These are phyloP conservation scores for Malassezia restricta DNA, from an alignment of 1,284 basidiomycete species.

Conservation along the genomic window DNA sequence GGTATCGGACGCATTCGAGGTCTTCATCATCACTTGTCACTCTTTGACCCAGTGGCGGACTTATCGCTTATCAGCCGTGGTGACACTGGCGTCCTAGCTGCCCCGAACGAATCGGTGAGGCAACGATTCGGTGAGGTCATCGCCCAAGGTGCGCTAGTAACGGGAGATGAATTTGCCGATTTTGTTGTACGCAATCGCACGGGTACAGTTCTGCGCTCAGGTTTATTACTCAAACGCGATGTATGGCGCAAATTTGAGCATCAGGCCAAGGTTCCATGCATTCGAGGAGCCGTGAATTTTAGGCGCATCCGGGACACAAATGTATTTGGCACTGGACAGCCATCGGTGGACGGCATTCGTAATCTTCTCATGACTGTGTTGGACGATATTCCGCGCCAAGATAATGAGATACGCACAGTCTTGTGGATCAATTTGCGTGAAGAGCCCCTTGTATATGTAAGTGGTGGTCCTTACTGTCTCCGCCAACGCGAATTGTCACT, in stretches of 20 bases:
- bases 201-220: constrained; percentile 40
- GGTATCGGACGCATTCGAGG: constrained; percentile 18
- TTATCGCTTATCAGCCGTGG: constrained; percentile 28
- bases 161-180: constrained; percentile 45
- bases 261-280: constrained; percentile 21
- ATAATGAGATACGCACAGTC: constrained; percentile 50
- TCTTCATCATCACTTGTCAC: constrained; percentile 34
- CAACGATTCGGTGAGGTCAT: constrained; percentile 22
- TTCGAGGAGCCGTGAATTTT: constrained; percentile 90
- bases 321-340: constrained; percentile 62
- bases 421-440: constrained; percentile 80
- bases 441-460: constrained; percentile 88
- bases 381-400: constrained; percentile 16
- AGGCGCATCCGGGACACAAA: constrained; percentile 69
- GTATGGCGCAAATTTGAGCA: constrained; percentile 41
- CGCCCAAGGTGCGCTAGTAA: constrained; percentile 25
- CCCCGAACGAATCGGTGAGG: constrained; percentile 22
- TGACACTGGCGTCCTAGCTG: constrained; percentile 24
- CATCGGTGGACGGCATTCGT: constrained; percentile 76
- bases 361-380: constrained; percentile 57
- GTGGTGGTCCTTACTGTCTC: constrained; percentile 55
- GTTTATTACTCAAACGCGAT: constrained; percentile 41
- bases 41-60: constrained; percentile 45
- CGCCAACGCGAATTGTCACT: constrained; percentile 44
- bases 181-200: constrained; percentile 42